These are phyloP conservation scores for Casuarina cunninghamiana DNA, from an alignment of 306 rosid genomes.

Conservation along the genomic window DNA sequence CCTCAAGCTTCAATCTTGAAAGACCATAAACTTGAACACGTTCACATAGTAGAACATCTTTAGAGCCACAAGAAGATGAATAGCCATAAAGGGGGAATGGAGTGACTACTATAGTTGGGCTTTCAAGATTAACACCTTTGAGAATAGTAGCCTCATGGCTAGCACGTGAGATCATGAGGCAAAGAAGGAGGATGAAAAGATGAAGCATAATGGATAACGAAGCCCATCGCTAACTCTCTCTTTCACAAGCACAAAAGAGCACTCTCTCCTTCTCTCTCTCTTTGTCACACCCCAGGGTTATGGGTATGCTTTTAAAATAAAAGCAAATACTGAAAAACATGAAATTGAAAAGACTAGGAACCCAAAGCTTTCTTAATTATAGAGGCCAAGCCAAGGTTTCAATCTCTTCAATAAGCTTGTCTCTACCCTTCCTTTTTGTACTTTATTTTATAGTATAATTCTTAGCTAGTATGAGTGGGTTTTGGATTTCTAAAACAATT, in stretches of 20 bases:
- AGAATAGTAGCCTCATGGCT: background rate
- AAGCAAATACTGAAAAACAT: no score
- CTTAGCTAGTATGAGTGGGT: no score
- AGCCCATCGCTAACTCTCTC: conserved; percentile 20
- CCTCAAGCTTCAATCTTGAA: conserved; percentile 62
- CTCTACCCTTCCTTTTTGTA: no score
- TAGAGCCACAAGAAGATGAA: conserved; percentile 18
- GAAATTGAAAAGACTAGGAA: no score
- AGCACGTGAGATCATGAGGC: conserved; percentile 17
- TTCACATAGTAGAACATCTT: conserved; percentile 46
- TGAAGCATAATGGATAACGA: background rate
- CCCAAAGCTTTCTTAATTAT: no score
- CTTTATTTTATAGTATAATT: no score
- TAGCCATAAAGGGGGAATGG: conserved; percentile 34
- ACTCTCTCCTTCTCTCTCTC: no score
- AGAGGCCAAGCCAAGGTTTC: no score
- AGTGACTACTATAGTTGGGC: conserved; percentile 43
- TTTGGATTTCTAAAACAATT: no score
- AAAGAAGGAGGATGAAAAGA: conserved; percentile 4
- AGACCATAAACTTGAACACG: conserved; percentile 59
- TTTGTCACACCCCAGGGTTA: no score
- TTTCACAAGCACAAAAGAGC: background rate
- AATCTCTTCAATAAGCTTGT: no score
- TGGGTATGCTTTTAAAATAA: no score
- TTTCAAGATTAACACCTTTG: conserved; percentile 50